These are phyloP conservation scores for Austroboletus niveus DNA, from an alignment of 1,284 basidiomycete species.

Conservation along the genomic window DNA sequence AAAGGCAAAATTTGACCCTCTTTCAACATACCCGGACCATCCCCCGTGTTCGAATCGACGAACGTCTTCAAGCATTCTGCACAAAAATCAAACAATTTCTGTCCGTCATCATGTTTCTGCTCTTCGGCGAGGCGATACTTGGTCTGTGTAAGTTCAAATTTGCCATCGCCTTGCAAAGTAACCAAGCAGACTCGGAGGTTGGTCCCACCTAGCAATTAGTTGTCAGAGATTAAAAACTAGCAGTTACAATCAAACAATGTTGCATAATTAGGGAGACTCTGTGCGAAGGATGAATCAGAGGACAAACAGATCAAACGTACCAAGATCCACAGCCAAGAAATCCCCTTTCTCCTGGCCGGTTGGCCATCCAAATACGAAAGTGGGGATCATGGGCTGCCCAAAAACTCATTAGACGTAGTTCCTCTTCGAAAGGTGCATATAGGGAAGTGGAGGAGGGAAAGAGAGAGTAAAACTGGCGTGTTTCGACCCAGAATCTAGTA, in stretches of 20 bases:
- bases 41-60: constrained; percentile 72
- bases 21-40: constrained; percentile 57
- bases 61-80: constrained; percentile 92
- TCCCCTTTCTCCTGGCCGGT: constrained; percentile 88
- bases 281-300: neutral
- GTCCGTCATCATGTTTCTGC: constrained; percentile 97
- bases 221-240: too few species aligned
- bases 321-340: constrained; percentile 92
- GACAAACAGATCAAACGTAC: constrained; percentile 39
- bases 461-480: neutral
- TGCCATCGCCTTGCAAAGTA: constrained; percentile 85
- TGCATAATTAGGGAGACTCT: neutral
- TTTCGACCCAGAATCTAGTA: neutral
- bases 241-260: neutral
- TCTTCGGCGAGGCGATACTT: constrained; percentile 98
- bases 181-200: constrained; percentile 98
- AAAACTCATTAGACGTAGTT: constrained; percentile 9
- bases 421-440: constrained; percentile 1
- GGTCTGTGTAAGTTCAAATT: constrained; percentile 97
- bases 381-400: constrained; percentile 87
- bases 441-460: neutral
- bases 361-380: constrained; percentile 97
- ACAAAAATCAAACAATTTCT: constrained; percentile 95
- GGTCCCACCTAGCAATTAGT: constrained; percentile 66
- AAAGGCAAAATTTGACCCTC: constrained; percentile 78